Conservation (phyloP, 2,329 filamentous ascomycete genomes). For the Colletotrichum sp. region DNA sequence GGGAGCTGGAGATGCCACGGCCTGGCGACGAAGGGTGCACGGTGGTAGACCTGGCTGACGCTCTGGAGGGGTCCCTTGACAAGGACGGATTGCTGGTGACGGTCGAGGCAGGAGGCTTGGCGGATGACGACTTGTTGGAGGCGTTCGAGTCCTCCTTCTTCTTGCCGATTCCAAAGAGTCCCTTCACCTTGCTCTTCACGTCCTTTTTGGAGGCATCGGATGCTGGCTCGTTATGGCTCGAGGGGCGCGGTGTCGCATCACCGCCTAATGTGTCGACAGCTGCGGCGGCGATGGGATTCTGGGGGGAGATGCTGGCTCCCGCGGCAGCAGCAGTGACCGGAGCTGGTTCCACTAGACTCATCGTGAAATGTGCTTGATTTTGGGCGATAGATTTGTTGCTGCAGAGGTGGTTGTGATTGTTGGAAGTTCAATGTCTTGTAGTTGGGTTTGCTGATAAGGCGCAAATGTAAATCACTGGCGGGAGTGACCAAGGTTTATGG, state of each 20-base stretch:
- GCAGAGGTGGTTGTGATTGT: neutral
- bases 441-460: neutral
- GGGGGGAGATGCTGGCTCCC: constrained; percentile 17
- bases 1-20: constrained; percentile 71
- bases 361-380: constrained; percentile 15
- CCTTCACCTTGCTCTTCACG: constrained; percentile 56
- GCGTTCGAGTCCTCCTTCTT: constrained; percentile 56
- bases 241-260: constrained; percentile 37
- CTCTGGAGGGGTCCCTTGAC: constrained; percentile 35
- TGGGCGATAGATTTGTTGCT: neutral
- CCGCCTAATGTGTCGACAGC: constrained; percentile 29
- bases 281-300: constrained; percentile 28
- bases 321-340: constrained; percentile 30
- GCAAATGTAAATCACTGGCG: neutral
- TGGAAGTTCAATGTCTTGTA: neutral
- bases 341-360: constrained; percentile 29
- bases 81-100: constrained; percentile 32
- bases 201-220: constrained; percentile 55
- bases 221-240: constrained; percentile 27
- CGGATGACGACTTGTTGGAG: constrained; percentile 32
- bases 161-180: constrained; percentile 66
- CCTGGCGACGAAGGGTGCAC: constrained; percentile 66
- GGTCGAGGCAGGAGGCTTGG: constrained; percentile 18
- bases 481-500: neutral
- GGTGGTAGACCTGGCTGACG: constrained; percentile 39